These are phyloP conservation scores for Cercospora citrullina DNA, from an alignment of 2,329 filamentous ascomycete species.

Conservation along the genomic window DNA sequence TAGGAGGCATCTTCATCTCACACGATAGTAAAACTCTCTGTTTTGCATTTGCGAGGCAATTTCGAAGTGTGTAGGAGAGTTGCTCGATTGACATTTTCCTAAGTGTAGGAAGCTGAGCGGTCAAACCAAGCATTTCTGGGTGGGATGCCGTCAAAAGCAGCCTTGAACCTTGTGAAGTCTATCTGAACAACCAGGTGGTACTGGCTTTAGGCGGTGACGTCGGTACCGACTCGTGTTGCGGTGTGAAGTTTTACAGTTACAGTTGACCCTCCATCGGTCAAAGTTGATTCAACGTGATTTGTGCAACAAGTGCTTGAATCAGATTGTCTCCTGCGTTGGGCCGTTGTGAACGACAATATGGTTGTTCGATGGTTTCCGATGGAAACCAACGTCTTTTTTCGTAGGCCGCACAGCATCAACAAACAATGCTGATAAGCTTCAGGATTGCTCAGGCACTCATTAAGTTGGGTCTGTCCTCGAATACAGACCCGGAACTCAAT, in stretches of 20 bases:
- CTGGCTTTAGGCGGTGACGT: background rate
- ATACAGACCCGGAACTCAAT: background rate
- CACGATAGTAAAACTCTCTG: background rate
- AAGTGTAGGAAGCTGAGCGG: background rate
- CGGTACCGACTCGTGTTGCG: background rate
- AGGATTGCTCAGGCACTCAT: background rate
- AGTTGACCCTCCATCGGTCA: background rate
- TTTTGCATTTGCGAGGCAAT: background rate
- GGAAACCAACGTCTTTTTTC: background rate
- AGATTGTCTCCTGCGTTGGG: background rate
- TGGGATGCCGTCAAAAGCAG: background rate
- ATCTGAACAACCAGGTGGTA: constrained; percentile 1
- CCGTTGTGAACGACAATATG: background rate
- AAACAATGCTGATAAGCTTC: background rate
- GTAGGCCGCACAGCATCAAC: background rate
- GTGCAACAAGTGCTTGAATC: background rate
- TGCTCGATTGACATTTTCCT: background rate
- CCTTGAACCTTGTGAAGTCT: constrained; percentile 8
- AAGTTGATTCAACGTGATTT: background rate
- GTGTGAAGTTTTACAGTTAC: background rate
- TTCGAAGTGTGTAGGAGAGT: constrained; percentile 6
- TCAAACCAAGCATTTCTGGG: constrained; percentile 8
- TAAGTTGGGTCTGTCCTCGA: background rate
- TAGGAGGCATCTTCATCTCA: background rate
- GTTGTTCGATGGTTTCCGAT: background rate